Conservation (phyloP, 352 stramenopile genomes). For the Phytopythium chamaehyphon region DNA sequence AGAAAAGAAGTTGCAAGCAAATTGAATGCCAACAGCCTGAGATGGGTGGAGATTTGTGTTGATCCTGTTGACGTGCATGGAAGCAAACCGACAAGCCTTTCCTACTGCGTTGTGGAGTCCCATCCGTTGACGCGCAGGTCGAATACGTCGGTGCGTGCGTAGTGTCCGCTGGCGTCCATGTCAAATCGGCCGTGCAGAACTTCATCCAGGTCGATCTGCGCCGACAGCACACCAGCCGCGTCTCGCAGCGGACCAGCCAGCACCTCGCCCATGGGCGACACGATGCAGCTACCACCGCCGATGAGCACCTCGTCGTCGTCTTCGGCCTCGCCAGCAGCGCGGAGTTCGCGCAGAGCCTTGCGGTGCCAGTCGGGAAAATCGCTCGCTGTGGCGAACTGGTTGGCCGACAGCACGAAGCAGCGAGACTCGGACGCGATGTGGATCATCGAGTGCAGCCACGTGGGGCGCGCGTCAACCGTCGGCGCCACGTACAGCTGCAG, state of each 20-base stretch:
- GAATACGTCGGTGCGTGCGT: slow-evolving; percentile 19
- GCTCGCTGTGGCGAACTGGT: slow-evolving; percentile 18
- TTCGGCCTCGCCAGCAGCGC: background rate
- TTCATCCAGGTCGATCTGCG: slow-evolving; percentile 20
- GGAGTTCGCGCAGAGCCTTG: slow-evolving; percentile 5
- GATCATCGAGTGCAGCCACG: slow-evolving; percentile 19
- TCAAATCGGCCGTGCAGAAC: slow-evolving; percentile 17
- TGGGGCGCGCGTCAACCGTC: slow-evolving; percentile 19
- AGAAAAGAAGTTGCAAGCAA: no score
- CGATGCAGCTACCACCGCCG: slow-evolving; percentile 21
- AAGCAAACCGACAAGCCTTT: no score
- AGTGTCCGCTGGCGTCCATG: slow-evolving; percentile 17
- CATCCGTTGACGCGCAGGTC: slow-evolving; percentile 9
- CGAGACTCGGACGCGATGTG: slow-evolving; percentile 25
- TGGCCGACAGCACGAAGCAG: slow-evolving; percentile 27
- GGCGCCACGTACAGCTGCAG: slow-evolving; percentile 20
- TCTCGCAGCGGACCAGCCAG: slow-evolving; percentile 17
- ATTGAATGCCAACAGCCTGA: no score
- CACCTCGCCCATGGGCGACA: slow-evolving; percentile 18
- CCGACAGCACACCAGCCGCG: slow-evolving; percentile 13
- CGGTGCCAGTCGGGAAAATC: slow-evolving; percentile 19
- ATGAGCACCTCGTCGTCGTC: slow-evolving; percentile 18
- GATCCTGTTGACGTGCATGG: no score
- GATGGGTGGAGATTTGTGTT: no score
- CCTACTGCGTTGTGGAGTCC: background rate